Base-by-base conservation (phyloP, 2,329 filamentous ascomycete genomes). In the Neofusicoccum parvum region DNA sequence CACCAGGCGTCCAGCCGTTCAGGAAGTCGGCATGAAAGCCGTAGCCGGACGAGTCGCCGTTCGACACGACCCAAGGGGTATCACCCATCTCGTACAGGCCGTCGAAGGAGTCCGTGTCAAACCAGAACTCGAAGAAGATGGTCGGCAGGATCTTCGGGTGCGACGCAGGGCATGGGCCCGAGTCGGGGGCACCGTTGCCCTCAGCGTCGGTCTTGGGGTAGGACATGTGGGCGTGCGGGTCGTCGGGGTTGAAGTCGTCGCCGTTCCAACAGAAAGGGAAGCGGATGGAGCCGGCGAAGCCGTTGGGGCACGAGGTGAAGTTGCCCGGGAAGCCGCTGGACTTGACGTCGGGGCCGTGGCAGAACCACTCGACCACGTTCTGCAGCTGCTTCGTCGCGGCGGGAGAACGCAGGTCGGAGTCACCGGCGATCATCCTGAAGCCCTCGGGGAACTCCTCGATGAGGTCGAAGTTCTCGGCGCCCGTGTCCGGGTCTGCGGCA, bases 61-160 rank as follows among this genome's bases (percentile, higher is more conserved):
- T 74, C 36, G 76, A 69, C 32, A 79, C 67, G 3, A 75, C 72
- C 75, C 75, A 79, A 0, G 76, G 76, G 39, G 67, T 66, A 45
- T 70, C 69, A 63, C 72, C 69, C 27, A 72, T 66, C 32, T 67
- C 70, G 66, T 77, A 78, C 39, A 74, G 69, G 20, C 71, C 72
- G 54, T 76, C 70, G 62, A 78, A 79, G 1, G 69, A 66, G 2
- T 71, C 72, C 51, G 76, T 68, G 62, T 78, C 75, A 59, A 76
- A 79, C 76, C 76, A 78, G 66, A 77, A 78, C 67, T 79, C 76
- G 20, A 78, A 74, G 69, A 79, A 78, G 63, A 79, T 75, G 43
- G 72, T 72, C 11, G 76, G 76, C 69, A 78, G 76, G 11, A 75
- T 71, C 17, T 74, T 73, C 36, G 67, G 70, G 34, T 73, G 70